These are phyloP conservation scores for Xylariaceae sp. DNA, from an alignment of 2,329 filamentous ascomycete genomes.

Conservation along the genomic window DNA sequence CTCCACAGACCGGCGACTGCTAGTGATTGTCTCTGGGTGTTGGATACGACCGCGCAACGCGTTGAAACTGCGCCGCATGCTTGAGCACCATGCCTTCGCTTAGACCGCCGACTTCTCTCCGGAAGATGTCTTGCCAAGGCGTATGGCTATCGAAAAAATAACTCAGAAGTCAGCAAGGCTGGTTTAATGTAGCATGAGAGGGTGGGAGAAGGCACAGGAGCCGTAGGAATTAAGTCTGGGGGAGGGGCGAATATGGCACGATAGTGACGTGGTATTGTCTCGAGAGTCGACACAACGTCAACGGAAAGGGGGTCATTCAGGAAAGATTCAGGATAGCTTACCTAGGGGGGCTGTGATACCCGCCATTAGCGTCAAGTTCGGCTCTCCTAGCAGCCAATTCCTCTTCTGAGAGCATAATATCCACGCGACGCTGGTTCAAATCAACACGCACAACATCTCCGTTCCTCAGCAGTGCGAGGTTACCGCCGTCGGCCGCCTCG, in stretches of 20 bases:
- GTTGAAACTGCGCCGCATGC: slow-evolving; percentile 44
- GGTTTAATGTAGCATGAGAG: no score
- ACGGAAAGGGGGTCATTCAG: neutral
- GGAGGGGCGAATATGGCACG: no score
- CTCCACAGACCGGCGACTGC: neutral
- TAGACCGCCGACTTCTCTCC: slow-evolving; percentile 42
- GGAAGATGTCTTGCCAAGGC: slow-evolving; percentile 49
- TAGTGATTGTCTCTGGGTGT: slow-evolving; percentile 44
- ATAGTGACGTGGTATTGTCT: no score
- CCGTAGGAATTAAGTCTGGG: no score
- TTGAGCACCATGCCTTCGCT: slow-evolving; percentile 46
- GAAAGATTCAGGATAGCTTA: neutral
- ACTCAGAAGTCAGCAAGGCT: neutral
- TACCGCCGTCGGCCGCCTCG: slow-evolving; percentile 52
- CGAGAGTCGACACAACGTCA: no score
- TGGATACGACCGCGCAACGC: slow-evolving; percentile 41
- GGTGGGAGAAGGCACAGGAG: no score
- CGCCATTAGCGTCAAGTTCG: slow-evolving; percentile 36
- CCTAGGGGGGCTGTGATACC: slow-evolving; percentile 37
- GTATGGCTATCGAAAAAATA: slow-evolving; percentile 35
- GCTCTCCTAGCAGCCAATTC: slow-evolving; percentile 40
- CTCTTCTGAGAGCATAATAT: slow-evolving; percentile 42
- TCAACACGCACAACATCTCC: slow-evolving; percentile 50
- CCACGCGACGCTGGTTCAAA: slow-evolving; percentile 44
- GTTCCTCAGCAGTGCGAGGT: slow-evolving; percentile 47